Evolutionary conservation across 2,329 filamentous ascomycete genomes (phyloP).

Genomic region (Curvularia sp.): DNA sequence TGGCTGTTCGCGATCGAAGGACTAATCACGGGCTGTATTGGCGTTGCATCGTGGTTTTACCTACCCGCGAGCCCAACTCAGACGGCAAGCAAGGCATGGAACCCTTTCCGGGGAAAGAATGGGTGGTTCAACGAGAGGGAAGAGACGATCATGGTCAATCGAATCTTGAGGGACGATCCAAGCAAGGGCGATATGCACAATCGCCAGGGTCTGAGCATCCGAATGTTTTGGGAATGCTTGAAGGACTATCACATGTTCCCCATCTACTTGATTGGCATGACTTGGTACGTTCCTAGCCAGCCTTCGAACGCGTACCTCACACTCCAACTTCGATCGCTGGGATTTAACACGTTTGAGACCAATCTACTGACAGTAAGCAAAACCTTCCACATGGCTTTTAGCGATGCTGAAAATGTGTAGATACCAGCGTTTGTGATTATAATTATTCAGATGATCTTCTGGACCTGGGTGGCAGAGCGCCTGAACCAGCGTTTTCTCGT

Average conservation of each 20-base stretch:
- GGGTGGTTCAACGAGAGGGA: constrained; percentile 73
- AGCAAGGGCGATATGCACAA: constrained; percentile 69
- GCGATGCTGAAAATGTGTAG: constrained; percentile 19
- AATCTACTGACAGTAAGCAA: constrained; percentile 46
- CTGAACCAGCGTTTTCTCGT: constrained; percentile 61
- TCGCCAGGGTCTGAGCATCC: constrained; percentile 59
- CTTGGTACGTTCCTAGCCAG: constrained; percentile 45
- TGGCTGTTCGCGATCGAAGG: constrained; percentile 61
- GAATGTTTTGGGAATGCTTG: constrained; percentile 59
- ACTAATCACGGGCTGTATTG: constrained; percentile 47
- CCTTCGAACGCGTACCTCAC: constrained; percentile 47
- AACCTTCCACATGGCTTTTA: background rate
- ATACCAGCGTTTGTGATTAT: constrained; percentile 57
- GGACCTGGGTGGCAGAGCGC: constrained; percentile 59
- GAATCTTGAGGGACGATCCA: constrained; percentile 63
- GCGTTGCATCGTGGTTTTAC: constrained; percentile 48
- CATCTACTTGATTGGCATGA: constrained; percentile 47
- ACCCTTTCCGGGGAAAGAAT: constrained; percentile 62
- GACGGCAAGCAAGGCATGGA: constrained; percentile 60
- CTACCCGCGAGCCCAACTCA: constrained; percentile 64
- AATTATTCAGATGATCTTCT: constrained; percentile 57
- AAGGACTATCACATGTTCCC: constrained; percentile 64
- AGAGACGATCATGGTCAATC: constrained; percentile 73
- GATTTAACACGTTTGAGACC: constrained; percentile 49
- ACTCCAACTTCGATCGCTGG: constrained; percentile 44